A percentile compares a stretch with the other conserved stretches of the same genome.
These are phyloP conservation scores for Mrakia hoshinonis DNA, from an alignment of 768 basidiomycete genomes.

Conservation along the genomic window DNA sequence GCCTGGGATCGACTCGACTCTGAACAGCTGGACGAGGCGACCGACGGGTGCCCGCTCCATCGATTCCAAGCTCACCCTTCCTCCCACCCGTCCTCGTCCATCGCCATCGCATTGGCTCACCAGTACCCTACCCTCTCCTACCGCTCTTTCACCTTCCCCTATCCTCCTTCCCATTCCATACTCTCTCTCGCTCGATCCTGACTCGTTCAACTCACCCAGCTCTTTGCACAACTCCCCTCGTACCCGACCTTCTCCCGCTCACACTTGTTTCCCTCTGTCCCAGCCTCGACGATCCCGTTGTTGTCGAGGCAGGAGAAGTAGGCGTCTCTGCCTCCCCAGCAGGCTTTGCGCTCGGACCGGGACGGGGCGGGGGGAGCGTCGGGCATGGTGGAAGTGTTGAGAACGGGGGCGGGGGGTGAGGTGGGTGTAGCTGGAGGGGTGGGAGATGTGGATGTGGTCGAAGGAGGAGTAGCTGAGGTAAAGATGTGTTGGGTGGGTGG, in stretches of 20 bases:
- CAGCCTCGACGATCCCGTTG: conserved; percentile 59
- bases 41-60: neutral
- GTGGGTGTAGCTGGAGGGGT: neutral
- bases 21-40: too few species aligned
- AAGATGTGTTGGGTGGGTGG: too few species aligned
- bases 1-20: too few species aligned
- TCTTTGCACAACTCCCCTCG: conserved; percentile 68
- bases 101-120: neutral
- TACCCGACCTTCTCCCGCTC: conserved; percentile 52
- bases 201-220: conserved; percentile 52
- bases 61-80: too few species aligned
- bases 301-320: conserved; percentile 79
- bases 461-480: too few species aligned
- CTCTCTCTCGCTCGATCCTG: neutral
- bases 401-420: neutral
- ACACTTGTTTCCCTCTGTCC: conserved; percentile 59
- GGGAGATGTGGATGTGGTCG: neutral
- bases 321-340: conserved; percentile 75
- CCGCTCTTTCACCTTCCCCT: too few species aligned
- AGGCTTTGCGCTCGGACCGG: conserved; percentile 63
- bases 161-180: neutral
- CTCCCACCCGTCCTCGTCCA: too few species aligned
- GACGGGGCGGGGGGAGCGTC: conserved; percentile 39
- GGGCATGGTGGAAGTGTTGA: conserved; percentile 19
- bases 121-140: too few species aligned